Evolutionary conservation across 331 rosid species (phyloP), one percentile per base, ranked within the genome.

Genomic region (Spiraea crenata): DNA sequence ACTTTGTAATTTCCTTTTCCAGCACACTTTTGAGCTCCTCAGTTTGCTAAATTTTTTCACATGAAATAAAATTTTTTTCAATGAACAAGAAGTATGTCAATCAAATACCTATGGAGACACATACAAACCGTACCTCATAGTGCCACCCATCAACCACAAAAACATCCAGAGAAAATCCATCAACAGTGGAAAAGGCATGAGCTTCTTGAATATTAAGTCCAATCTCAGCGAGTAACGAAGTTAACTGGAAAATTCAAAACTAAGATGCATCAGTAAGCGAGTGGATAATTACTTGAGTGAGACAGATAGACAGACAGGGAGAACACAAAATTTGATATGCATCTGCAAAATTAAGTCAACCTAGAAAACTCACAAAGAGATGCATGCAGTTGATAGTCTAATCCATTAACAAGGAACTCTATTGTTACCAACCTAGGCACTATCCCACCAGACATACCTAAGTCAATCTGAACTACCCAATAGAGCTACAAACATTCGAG

Each of bases 191-290:
- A 84, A 95, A 95, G 13, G 96, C 99, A 84, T 95, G 99, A 75
- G 99, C 99, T 89, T 95, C 99, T 86, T 88, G 96, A 83, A 95
- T 95, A 87, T 95, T 95, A 63, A 95, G 87, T 65, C 96, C 97
- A 76, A 91, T 73, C 73, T 95, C 99, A 77, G 96, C 90, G 73
- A 95, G 93, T 67, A 95, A 70, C 47, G 78, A 84, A 76, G 99
- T 95, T 82, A 95, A 84, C 99, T 95, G 93, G 71, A 62, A 84
- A 75, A 73, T 72, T 67, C 55, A 82, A 76, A 59, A 44, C 57
- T 40, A 47, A 65, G 34, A 61, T 19, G 15, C 15, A 41, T 76
- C 61, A 76, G 77, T 50, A 70, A 40, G 81, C 47, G 79, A 19
- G 15, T 25, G 31, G 58, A 25, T 11, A 47, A 48, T 60, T 17